Percentiles rank a stretch among this genome's conserved stretches.
Evolutionary conservation across 768 basidiomycete species (phyloP).

Genomic region (Pleurotus giganteus): DNA sequence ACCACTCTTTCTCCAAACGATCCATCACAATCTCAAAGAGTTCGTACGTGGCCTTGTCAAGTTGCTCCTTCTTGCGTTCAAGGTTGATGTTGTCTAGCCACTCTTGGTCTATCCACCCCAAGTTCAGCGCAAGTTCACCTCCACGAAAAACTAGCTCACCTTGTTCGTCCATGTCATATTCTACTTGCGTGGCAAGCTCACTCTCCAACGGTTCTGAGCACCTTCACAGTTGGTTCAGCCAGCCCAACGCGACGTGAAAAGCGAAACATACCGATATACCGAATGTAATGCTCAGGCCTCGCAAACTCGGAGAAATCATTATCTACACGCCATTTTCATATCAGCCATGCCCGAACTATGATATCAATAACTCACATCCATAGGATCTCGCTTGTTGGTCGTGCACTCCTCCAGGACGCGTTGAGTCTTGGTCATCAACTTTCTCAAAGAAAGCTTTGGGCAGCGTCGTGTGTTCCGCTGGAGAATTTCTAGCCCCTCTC

Average conservation of each 20-base stretch:
- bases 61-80: slow-evolving; percentile 75
- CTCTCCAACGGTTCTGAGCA: slow-evolving; percentile 82
- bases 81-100: slow-evolving; percentile 88
- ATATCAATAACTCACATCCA: slow-evolving; percentile 81
- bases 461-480: slow-evolving; percentile 32
- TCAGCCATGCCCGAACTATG: background rate
- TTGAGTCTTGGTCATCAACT: slow-evolving; percentile 61
- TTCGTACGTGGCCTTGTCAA: slow-evolving; percentile 75
- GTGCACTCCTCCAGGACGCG: slow-evolving; percentile 59
- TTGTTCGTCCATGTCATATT: slow-evolving; percentile 99
- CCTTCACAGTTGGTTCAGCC: slow-evolving; percentile 2
- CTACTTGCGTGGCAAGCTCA: slow-evolving; percentile 89
- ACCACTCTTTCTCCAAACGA: slow-evolving; percentile 98
- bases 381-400: slow-evolving; percentile 64
- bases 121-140: background rate
- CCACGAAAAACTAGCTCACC: slow-evolving; percentile 41
- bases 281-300: slow-evolving; percentile 84
- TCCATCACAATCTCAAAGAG: slow-evolving; percentile 97
- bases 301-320: slow-evolving; percentile 70
- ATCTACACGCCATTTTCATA: slow-evolving; percentile 22
- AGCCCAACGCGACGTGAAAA: slow-evolving; percentile 9
- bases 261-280: slow-evolving; percentile 71
- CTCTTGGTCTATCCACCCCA: slow-evolving; percentile 82
- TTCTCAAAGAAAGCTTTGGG: slow-evolving; percentile 70
- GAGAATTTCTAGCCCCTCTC: slow-evolving; percentile 31